Conservation (phyloP, 179 eudicot genomes). For the Gypsophila paniculata region DNA sequence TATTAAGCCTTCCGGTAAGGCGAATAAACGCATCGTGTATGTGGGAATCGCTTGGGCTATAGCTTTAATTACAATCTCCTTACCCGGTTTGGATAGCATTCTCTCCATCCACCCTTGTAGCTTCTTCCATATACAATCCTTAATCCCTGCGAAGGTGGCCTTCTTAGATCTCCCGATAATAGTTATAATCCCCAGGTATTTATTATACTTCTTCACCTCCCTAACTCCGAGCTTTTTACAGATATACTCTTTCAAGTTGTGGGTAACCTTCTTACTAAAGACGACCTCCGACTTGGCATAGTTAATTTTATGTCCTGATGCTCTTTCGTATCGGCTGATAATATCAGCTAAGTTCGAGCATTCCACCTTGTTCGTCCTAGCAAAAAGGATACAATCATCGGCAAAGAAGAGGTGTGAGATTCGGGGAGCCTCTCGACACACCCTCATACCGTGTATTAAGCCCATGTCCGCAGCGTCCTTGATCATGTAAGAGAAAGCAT, state of each 20-base stretch:
- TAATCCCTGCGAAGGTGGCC: too few species aligned
- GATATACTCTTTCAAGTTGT: neutral
- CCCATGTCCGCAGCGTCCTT: too few species aligned
- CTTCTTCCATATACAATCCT: too few species aligned
- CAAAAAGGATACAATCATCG: neutral
- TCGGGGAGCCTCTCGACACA: neutral
- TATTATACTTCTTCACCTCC: neutral
- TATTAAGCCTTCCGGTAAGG: too few species aligned
- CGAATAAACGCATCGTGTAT: too few species aligned
- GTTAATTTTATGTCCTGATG: neutral
- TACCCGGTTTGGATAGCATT: too few species aligned
- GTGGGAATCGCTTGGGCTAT: too few species aligned
- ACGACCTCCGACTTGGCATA: neutral
- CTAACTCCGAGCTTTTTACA: neutral
- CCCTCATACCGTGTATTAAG: too few species aligned
- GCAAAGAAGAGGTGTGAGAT: neutral
- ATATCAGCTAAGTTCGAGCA: neutral
- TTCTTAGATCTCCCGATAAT: too few species aligned
- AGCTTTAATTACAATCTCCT: too few species aligned
- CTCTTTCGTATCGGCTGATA: neutral
- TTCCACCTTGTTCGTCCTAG: neutral
- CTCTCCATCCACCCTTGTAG: too few species aligned
- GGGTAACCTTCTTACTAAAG: neutral
- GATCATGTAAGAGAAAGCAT: neutral
- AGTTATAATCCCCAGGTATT: too few species aligned